Conservation (phyloP, 1,284 basidiomycete species). For the Neonothopanus nambi region DNA sequence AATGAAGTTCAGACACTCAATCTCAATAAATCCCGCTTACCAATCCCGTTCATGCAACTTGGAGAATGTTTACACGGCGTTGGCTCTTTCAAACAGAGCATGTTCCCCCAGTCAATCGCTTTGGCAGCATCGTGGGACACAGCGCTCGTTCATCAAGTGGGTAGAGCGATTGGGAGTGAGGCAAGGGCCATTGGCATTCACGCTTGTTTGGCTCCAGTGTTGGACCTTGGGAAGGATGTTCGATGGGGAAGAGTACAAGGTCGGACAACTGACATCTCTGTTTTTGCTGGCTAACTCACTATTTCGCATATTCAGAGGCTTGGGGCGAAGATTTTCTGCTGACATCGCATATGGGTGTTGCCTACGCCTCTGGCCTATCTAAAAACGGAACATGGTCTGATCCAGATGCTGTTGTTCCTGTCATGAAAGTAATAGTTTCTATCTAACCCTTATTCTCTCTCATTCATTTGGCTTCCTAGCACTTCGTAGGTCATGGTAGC, state of each 20-base stretch:
- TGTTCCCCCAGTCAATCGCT: constrained; percentile 29
- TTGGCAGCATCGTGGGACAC: constrained; percentile 28
- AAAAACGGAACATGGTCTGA: constrained; percentile 28
- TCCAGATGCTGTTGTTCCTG: constrained; percentile 28
- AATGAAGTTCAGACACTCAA: constrained; percentile 29
- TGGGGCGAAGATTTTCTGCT: constrained; percentile 29
- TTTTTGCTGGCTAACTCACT: not conserved
- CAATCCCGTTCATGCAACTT: constrained; percentile 28
- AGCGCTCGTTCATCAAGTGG: constrained; percentile 24
- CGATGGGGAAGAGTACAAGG: constrained; percentile 31
- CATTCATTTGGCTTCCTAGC: constrained; percentile 17
- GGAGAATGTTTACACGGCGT: constrained; percentile 32
- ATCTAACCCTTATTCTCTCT: not conserved
- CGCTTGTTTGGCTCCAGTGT: constrained; percentile 30
- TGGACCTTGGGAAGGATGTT: constrained; percentile 31
- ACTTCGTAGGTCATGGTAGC: constrained; percentile 32
- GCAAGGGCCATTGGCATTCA: constrained; percentile 31
- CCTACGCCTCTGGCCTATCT: constrained; percentile 26
- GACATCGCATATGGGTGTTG: constrained; percentile 30
- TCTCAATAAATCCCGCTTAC: constrained; percentile 24
- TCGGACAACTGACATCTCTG: not conserved
- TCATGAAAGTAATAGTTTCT: constrained; percentile 24
- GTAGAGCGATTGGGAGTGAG: constrained; percentile 28
- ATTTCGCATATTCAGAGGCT: constrained; percentile 21
- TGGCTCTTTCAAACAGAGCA: constrained; percentile 30